Base-by-base conservation (phyloP, 2,329 filamentous ascomycete genomes). In the Penicillium sp. region DNA sequence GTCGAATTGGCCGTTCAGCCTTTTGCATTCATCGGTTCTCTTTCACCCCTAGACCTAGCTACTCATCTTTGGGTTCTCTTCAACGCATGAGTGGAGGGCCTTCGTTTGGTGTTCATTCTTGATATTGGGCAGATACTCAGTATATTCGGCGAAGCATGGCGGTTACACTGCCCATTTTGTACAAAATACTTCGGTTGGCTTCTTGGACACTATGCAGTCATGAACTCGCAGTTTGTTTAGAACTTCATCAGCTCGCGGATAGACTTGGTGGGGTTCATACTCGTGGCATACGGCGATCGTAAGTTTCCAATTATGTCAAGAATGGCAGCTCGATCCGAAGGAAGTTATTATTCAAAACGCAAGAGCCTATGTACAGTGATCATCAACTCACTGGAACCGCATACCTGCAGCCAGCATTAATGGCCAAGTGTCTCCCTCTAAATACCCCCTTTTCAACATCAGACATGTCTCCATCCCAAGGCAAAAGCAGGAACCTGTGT, bases 281-380 rank as follows among this genome's bases (percentile, higher is more conserved):
- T 12, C 16, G n/a, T 11, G 16, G n/a, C 6, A 22, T 30, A 22
- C 5, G 19, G 19, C 3, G 3, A 22, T 22, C 19, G 19, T 3
- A 5, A 5, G 19, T 3, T 22, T 22, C 19, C 19, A 22, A 22
- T 25, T 11, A 45, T 12, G 4, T 18, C 35, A 11, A 16, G 22
- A 41, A 22, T 29, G 16, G 4, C 27, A 35, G 16, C 10, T 30
- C 36, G 40, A 40, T 25, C 22, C 25, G 40, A 37, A 46, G 27
- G n/a, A 13, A 13, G 49, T 39, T 46, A 43, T 41, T 19, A 54
- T 50, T 52, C 49, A 44, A 48, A 48, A 54, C 50, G 52, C 35
- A 49, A 54, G 35, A 53, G 46, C 49, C 49, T 60, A 60, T 59
- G 53, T 60, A 60, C 55, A 60, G 45, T 55, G 45, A 49, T 56